Evolutionary conservation across 2,329 filamentous ascomycete species (phyloP).

Genomic region (Leptodontidium sp.): DNA sequence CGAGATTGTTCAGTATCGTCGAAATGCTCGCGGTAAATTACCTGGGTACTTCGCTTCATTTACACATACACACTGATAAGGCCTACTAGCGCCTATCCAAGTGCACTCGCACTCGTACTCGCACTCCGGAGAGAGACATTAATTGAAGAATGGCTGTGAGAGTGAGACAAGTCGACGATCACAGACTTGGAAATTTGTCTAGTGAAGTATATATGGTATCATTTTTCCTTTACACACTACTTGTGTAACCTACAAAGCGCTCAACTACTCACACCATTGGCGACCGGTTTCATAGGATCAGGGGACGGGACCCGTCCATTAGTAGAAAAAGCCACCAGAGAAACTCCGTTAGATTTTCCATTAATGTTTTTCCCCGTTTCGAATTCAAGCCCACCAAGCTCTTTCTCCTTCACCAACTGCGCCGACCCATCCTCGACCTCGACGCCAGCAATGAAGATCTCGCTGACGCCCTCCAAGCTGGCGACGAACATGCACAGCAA

Average conservation of each 20-base stretch:
- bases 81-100: too few species aligned
- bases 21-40: too few species aligned
- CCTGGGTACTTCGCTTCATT: too few species aligned
- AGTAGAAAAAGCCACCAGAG: neutral
- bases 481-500: constrained; percentile 90
- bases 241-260: too few species aligned
- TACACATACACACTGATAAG: too few species aligned
- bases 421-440: constrained; percentile 60
- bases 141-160: neutral
- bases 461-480: constrained; percentile 83
- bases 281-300: neutral
- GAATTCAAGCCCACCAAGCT: constrained; percentile 39
- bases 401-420: constrained; percentile 42
- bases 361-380: constrained; percentile 6
- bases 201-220: neutral
- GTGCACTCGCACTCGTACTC: too few species aligned
- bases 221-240: neutral
- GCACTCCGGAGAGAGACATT: too few species aligned
- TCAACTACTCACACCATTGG: constrained; percentile 12
- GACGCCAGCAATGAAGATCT: constrained; percentile 81
- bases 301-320: neutral
- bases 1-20: too few species aligned
- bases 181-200: neutral
- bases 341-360: constrained; percentile 26
- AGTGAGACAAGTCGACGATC: neutral